These are phyloP conservation scores for Salvia hispanica DNA, from an alignment of 257 asterid species.

Conservation along the genomic window DNA sequence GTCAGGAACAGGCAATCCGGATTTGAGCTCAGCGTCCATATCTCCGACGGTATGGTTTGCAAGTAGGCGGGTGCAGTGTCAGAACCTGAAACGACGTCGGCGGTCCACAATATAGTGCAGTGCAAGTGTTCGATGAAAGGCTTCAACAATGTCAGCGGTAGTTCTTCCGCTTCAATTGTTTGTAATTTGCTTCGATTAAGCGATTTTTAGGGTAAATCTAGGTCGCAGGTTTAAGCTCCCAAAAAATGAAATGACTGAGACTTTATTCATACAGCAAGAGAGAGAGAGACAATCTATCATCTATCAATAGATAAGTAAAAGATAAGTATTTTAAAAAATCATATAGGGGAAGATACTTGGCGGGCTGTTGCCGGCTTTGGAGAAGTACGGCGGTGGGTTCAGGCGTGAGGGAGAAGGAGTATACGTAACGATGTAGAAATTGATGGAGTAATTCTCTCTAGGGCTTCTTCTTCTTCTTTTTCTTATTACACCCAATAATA, in stretches of 20 bases:
- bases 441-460: no score
- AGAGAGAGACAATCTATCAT: no score
- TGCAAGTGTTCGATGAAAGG: constrained; percentile 14
- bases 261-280: no score
- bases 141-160: neutral
- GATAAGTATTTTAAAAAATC: no score
- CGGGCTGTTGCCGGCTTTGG: no score
- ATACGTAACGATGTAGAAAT: no score
- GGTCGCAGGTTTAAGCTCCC: neutral
- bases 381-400: no score
- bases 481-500: no score
- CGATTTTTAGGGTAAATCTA: neutral
- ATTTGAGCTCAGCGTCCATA: constrained; percentile 96
- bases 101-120: constrained; percentile 6
- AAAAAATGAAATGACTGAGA: neutral
- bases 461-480: no score
- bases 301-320: no score
- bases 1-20: constrained; percentile 93
- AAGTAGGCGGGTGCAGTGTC: constrained; percentile 10
- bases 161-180: neutral
- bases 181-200: neutral
- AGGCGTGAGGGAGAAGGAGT: no score
- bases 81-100: constrained; percentile 21
- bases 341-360: no score
- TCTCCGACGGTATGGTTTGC: constrained; percentile 17